phyloP scores from a whole-genome alignment of 768 basidiomycete genomes.

The Rhizopogon rudus region DNA sequence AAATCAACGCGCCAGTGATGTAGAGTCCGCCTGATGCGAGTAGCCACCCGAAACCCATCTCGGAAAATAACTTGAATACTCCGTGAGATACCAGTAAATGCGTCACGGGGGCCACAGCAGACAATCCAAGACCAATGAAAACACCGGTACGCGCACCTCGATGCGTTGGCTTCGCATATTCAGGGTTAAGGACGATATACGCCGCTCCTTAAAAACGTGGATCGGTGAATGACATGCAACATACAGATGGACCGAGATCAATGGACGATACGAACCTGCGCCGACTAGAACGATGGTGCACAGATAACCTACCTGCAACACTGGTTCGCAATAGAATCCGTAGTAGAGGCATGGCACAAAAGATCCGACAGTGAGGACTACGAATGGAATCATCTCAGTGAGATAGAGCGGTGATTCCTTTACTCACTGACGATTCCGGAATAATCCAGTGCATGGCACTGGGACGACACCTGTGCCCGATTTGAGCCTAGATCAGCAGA shows the following conservation, averaged over 20 bases:
- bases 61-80: slow-evolving; percentile 42
- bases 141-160: slow-evolving; percentile 72
- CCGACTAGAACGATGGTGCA: slow-evolving; percentile 47
- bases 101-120: slow-evolving; percentile 60
- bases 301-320: slow-evolving; percentile 52
- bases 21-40: slow-evolving; percentile 68
- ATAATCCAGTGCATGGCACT: slow-evolving; percentile 69
- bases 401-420: slow-evolving; percentile 1
- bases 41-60: slow-evolving; percentile 72
- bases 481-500: background rate
- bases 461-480: slow-evolving; percentile 44
- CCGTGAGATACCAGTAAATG: slow-evolving; percentile 64
- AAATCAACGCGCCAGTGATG: slow-evolving; percentile 74
- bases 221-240: slow-evolving; percentile 10
- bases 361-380: slow-evolving; percentile 71
- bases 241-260: background rate
- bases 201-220: slow-evolving; percentile 43
- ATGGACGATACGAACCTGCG: slow-evolving; percentile 41
- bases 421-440: slow-evolving; percentile 67
- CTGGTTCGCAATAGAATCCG: slow-evolving; percentile 65
- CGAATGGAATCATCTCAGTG: slow-evolving; percentile 5
- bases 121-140: slow-evolving; percentile 75
- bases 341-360: slow-evolving; percentile 76
- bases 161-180: slow-evolving; percentile 71
- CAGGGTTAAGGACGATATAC: slow-evolving; percentile 74